Evolutionary conservation across 179 eudicot species (phyloP), one percentile per base, ranked within the genome.

Genomic region (Spinacia oleracea): DNA sequence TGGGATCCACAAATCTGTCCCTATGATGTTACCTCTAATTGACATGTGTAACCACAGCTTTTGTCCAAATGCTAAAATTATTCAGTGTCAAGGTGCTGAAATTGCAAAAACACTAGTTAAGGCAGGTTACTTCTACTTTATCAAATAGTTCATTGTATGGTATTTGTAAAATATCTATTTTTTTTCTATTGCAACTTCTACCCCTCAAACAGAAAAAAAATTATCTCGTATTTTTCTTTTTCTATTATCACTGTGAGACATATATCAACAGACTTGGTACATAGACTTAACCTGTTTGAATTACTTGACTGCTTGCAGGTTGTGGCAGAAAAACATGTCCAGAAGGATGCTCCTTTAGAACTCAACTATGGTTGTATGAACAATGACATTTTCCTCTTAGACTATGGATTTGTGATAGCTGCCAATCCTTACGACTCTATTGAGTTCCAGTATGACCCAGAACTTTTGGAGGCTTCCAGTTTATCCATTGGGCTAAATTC

Each of bases 21-120:
- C 97, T 4, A 95, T 93, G 98, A 86, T 95, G 97, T 93, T 95
- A 76, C 98, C 98, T 75, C 90, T 95, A 70, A 89, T 95, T 72
- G 98, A 95, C 82, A 95, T 93, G 97, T 95, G 98, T 89, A 95
- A 95, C 82, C 98, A 95, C 83, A 93, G 97, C 87, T 95, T 95
- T 82, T 29, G 25, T 80, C 91, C 98, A 20, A 95, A 95, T 82
- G 91, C 98, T 56, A 85, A 91, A 81, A 93, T 95, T 73, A 85
- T 91, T 59, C 98, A 95, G 86, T 92, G 82, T 76, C 84, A 85
- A 80, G 83, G 77, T 69, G 63, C 80, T 12, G 83, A 75, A 77
- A 78, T 77, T 60, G 72, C 85, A 25, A 73, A 88, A 74, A 87
- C 89, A 92, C 87, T 90, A 59, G 88, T 95, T 42, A 93, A 95